phyloP scores from a whole-genome alignment of 2,329 filamentous ascomycete species.

The Trichoderma atrobrunneum region DNA sequence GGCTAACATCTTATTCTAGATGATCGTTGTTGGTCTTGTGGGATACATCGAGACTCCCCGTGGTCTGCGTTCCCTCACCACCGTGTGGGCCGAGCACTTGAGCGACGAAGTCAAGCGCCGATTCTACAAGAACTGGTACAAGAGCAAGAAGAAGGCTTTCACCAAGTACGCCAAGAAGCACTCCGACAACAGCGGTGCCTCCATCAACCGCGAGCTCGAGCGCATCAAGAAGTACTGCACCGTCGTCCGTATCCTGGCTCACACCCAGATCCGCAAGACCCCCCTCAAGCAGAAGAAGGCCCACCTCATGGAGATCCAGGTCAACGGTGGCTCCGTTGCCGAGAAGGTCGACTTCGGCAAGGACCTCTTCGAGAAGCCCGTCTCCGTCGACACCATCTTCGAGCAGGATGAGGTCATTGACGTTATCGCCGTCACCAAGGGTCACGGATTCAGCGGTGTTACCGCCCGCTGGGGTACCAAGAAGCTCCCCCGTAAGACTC shows the following conservation, averaged over 20 bases:
- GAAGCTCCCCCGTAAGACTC: conserved; percentile 99
- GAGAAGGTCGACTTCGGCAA: conserved; percentile 97
- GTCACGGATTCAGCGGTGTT: conserved; percentile 97
- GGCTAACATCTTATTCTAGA: conserved; percentile 74
- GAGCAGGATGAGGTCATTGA: conserved; percentile 99
- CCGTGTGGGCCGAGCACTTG: conserved; percentile 99
- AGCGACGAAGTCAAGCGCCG: conserved; percentile 98
- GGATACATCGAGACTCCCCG: conserved; percentile 99
- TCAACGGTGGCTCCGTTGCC: conserved; percentile 94
- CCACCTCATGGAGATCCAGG: conserved; percentile 99
- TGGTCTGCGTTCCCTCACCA: conserved; percentile 98
- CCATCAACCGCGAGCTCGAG: conserved; percentile 96
- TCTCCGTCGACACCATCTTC: conserved; percentile 90
- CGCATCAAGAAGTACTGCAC: conserved; percentile 99
- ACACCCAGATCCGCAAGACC: conserved; percentile 99
- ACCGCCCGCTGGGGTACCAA: conserved; percentile 99
- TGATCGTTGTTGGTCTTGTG: conserved; percentile 99
- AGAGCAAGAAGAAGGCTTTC: conserved; percentile 99
- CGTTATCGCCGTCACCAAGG: conserved; percentile 98
- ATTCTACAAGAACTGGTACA: conserved; percentile 99
- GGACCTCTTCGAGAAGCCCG: conserved; percentile 98
- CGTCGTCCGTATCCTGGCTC: conserved; percentile 96
- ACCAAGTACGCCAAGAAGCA: conserved; percentile 99
- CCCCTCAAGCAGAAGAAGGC: conserved; percentile 99
- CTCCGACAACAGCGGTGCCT: conserved; percentile 85